Conservation (phyloP, 164 flowering plant species). For the Macadamia integrifolia region DNA sequence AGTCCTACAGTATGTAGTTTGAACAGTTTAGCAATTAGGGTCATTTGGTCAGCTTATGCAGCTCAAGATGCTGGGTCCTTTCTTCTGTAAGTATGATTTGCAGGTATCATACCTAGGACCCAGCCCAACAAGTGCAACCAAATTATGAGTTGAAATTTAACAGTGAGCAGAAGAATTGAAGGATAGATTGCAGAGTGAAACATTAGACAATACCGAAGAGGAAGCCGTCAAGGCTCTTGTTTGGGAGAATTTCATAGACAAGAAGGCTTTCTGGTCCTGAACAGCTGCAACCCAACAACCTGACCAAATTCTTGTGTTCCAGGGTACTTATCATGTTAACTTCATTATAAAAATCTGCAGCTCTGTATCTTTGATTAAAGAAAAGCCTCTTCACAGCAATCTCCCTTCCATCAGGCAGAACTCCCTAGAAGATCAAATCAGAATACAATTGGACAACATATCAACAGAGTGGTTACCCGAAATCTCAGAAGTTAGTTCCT, state of each 20-base stretch:
- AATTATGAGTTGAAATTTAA: too few species aligned
- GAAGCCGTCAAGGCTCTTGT: slow-evolving; percentile 50
- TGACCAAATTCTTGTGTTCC: slow-evolving; percentile 58
- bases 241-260: slow-evolving; percentile 53
- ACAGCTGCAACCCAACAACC: slow-evolving; percentile 55
- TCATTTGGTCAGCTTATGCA: too few species aligned
- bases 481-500: slow-evolving; percentile 17
- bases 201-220: slow-evolving; percentile 42
- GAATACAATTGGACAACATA: slow-evolving; percentile 17
- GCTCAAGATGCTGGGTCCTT: too few species aligned
- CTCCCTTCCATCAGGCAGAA: slow-evolving; percentile 57
- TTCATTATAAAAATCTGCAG: slow-evolving; percentile 44
- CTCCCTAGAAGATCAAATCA: slow-evolving; percentile 34
- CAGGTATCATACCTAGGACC: too few species aligned
- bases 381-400: slow-evolving; percentile 57
- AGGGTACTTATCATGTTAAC: slow-evolving; percentile 49
- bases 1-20: too few species aligned
- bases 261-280: slow-evolving; percentile 39
- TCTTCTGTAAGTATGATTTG: too few species aligned
- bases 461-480: slow-evolving; percentile 26
- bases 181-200: background rate
- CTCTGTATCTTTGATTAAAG: slow-evolving; percentile 23
- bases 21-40: too few species aligned
- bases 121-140: too few species aligned
- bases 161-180: background rate